Evolutionary conservation across 2,329 filamentous ascomycete genomes (phyloP).

Genomic region (Trichoderma pleuroti): DNA sequence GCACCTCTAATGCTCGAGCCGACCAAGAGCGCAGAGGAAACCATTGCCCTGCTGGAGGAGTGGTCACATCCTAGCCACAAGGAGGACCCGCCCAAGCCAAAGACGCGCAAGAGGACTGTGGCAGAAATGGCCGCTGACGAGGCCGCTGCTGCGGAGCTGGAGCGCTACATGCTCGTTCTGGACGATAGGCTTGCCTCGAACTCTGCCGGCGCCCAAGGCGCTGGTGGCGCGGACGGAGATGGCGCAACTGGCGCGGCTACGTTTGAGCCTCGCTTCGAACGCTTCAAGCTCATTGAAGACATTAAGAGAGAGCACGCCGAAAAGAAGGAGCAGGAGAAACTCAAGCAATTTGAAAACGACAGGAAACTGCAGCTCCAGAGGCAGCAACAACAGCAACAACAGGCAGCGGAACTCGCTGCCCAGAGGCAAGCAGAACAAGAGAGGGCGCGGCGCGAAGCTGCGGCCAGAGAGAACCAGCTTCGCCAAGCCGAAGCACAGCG

Average conservation of each 20-base stretch:
- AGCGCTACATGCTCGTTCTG: constrained; percentile 87
- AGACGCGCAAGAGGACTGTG: constrained; percentile 86
- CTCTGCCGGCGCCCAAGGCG: constrained; percentile 54
- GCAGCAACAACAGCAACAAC: constrained; percentile 41
- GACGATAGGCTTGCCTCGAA: constrained; percentile 74
- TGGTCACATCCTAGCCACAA: constrained; percentile 75
- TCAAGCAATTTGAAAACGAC: constrained; percentile 59
- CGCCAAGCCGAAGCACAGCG: constrained; percentile 38
- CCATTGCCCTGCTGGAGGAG: constrained; percentile 66
- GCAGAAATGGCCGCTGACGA: constrained; percentile 95
- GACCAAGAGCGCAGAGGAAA: constrained; percentile 64
- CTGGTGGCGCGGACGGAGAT: constrained; percentile 63
- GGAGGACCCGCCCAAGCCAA: constrained; percentile 73
- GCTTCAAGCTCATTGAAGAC: constrained; percentile 85
- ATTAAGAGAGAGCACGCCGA: constrained; percentile 77
- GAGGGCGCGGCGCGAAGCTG: constrained; percentile 38
- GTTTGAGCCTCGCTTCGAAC: constrained; percentile 82
- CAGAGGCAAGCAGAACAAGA: constrained; percentile 46
- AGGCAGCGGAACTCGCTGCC: constrained; percentile 39
- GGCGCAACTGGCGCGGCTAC: constrained; percentile 66
- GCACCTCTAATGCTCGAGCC: constrained; percentile 75
- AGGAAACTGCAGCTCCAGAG: constrained; percentile 48
- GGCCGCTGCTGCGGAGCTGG: constrained; percentile 80
- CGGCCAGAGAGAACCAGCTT: constrained; percentile 35
- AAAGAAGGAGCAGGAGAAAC: constrained; percentile 71